These are phyloP conservation scores for Pestalotiopsis sp. DNA, from an alignment of 2,329 filamentous ascomycete genomes.

Conservation along the genomic window DNA sequence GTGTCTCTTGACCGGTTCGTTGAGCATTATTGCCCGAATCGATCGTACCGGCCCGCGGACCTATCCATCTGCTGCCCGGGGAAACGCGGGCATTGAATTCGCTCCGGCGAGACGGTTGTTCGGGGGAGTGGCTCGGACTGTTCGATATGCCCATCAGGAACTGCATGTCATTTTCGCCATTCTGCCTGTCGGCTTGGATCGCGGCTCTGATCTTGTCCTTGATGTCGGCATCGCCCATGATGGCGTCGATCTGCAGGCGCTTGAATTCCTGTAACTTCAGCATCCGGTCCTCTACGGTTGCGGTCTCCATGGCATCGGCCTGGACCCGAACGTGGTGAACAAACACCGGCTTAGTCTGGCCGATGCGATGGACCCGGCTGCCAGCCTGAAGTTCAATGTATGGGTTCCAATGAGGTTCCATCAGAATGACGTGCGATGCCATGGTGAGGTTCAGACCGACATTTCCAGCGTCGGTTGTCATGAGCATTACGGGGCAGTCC, in stretches of 20 bases:
- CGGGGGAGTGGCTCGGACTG: no score
- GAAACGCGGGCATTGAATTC: no score
- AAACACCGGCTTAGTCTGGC: slow-evolving; percentile 72
- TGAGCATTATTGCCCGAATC: no score
- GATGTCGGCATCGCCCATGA: slow-evolving; percentile 75
- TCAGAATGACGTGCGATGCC: slow-evolving; percentile 83
- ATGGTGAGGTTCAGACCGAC: slow-evolving; percentile 84
- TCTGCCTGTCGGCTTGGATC: not conserved
- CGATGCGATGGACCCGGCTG: slow-evolving; percentile 86
- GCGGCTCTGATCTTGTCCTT: slow-evolving; percentile 60
- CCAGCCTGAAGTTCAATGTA: slow-evolving; percentile 92
- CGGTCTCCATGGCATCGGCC: slow-evolving; percentile 30
- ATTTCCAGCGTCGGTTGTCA: slow-evolving; percentile 81
- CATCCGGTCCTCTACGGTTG: slow-evolving; percentile 87
- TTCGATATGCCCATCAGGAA: no score
- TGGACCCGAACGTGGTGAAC: slow-evolving; percentile 80
- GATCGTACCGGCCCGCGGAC: no score
- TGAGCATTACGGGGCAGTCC: slow-evolving; percentile 69
- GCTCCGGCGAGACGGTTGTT: no score
- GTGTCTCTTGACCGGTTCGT: no score
- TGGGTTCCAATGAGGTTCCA: slow-evolving; percentile 95
- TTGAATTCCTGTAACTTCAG: slow-evolving; percentile 78
- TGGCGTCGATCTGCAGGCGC: slow-evolving; percentile 73
- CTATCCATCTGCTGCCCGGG: no score
- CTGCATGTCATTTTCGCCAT: slow-evolving; percentile 44